Conservation (phyloP, 2,329 filamentous ascomycete genomes). For the Neoascochyta sp. region DNA sequence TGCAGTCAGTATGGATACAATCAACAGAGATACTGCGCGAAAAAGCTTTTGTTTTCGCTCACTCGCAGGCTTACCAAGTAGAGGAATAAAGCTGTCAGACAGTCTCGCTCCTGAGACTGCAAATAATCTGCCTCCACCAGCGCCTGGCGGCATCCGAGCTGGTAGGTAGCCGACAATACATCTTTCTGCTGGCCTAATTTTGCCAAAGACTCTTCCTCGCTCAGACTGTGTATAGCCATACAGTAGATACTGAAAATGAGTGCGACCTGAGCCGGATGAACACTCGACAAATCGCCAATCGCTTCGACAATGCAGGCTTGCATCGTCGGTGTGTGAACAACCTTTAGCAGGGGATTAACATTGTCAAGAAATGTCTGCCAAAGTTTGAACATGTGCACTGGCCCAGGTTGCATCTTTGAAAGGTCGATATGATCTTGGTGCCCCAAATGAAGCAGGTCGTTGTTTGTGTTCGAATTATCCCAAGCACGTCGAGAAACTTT, state of each 20-base stretch:
- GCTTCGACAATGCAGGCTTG: conserved; percentile 60
- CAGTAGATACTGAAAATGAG: conserved; percentile 35
- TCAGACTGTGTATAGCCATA: conserved; percentile 48
- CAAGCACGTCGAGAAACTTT: too few relatives aligned
- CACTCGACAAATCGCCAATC: conserved; percentile 50
- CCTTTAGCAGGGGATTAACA: conserved; percentile 25
- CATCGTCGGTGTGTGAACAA: conserved; percentile 28
- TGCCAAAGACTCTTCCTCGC: conserved; percentile 51
- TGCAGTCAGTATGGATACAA: background rate
- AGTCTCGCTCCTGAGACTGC: conserved; percentile 53
- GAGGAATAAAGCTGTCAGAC: background rate
- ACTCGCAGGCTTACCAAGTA: too few relatives aligned
- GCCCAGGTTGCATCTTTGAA: conserved; percentile 59
- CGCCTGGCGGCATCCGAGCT: conserved; percentile 59
- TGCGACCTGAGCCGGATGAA: conserved; percentile 56
- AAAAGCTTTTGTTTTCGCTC: too few relatives aligned
- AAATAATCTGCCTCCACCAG: conserved; percentile 55
- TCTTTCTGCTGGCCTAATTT: conserved; percentile 54
- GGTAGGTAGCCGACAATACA: conserved; percentile 54
- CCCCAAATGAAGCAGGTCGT: too few relatives aligned
- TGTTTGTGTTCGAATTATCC: too few relatives aligned
- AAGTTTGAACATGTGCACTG: conserved; percentile 62
- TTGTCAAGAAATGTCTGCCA: conserved; percentile 67
- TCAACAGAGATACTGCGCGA: conserved; percentile 4
- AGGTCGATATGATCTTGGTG: conserved; percentile 59